A percentile compares a stretch with the other conserved stretches of the same genome.
Conservation (phyloP, 2,329 filamentous ascomycete species). For the Sarocladium strictum region DNA sequence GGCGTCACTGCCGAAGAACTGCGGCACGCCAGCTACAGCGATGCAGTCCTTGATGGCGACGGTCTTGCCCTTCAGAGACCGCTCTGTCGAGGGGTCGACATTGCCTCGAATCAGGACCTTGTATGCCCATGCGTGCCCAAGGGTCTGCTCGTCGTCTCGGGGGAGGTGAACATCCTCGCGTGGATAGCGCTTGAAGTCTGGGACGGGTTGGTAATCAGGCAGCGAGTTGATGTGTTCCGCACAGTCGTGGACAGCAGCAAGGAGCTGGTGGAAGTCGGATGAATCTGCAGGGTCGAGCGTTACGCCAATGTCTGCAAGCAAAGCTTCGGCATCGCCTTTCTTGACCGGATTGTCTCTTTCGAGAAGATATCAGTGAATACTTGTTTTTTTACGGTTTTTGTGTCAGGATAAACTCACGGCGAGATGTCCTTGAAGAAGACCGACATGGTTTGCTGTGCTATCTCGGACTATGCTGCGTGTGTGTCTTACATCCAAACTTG, state of each 20-base stretch:
- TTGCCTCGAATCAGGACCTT: slow-evolving; percentile 37
- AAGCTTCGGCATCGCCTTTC: slow-evolving; percentile 29
- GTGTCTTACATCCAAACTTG: not conserved
- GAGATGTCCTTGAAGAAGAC: slow-evolving; percentile 34
- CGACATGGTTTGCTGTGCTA: slow-evolving; percentile 22
- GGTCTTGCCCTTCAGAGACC: slow-evolving; percentile 33
- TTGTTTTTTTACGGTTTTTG: too few relatives aligned
- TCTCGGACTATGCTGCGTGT: not conserved
- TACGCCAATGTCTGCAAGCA: slow-evolving; percentile 30
- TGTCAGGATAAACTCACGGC: slow-evolving; percentile 18
- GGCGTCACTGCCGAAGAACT: slow-evolving; percentile 45
- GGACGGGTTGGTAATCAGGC: slow-evolving; percentile 38
- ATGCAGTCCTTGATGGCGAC: slow-evolving; percentile 50
- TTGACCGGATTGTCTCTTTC: slow-evolving; percentile 33
- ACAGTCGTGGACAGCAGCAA: slow-evolving; percentile 46
- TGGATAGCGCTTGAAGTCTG: slow-evolving; percentile 36
- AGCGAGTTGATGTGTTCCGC: slow-evolving; percentile 37
- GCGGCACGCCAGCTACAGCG: slow-evolving; percentile 46
- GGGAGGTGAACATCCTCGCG: slow-evolving; percentile 37
- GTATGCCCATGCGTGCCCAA: slow-evolving; percentile 46
- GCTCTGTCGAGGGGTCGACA: slow-evolving; percentile 11
- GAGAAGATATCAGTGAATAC: not conserved
- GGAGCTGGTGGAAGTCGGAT: slow-evolving; percentile 38
- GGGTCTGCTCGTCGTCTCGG: slow-evolving; percentile 32
- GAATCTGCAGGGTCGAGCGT: slow-evolving; percentile 29